phyloP scores from a whole-genome alignment of 1,284 basidiomycete species.

The Phenoliferia sp. region DNA sequence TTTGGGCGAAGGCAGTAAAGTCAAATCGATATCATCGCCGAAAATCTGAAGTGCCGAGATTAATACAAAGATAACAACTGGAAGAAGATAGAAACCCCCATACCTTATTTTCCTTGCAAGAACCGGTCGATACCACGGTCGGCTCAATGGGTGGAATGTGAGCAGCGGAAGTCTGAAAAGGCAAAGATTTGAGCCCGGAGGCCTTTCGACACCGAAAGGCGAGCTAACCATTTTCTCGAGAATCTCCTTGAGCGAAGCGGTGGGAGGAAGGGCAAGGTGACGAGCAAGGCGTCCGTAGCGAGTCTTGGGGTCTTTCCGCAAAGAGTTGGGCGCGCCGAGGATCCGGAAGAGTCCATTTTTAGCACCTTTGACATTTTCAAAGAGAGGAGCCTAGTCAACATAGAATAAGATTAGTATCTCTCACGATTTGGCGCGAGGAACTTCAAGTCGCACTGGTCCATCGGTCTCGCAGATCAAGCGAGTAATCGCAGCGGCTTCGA shows the following conservation, averaged over 20 bases:
- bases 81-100: not conserved
- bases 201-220: too few species aligned
- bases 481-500: conserved; percentile 21
- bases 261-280: conserved; percentile 13
- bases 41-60: conserved; percentile 4
- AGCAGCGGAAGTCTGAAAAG: conserved; percentile 8
- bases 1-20: conserved; percentile 8
- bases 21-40: conserved; percentile 16
- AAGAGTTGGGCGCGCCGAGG: conserved; percentile 19
- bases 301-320: conserved; percentile 8
- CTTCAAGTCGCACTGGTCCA: too few species aligned
- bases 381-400: conserved; percentile 20
- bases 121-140: conserved; percentile 4
- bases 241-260: conserved; percentile 9
- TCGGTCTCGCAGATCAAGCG: conserved; percentile 18
- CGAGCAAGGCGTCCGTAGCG: conserved; percentile 15
- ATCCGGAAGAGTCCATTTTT: conserved; percentile 16
- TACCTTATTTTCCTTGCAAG: conserved; percentile 22
- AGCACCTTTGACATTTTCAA: conserved; percentile 23
- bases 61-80: too few species aligned
- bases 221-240: conserved; percentile 22
- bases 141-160: conserved; percentile 9
- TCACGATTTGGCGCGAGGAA: too few species aligned
- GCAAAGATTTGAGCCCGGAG: too few species aligned
- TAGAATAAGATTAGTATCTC: too few species aligned